phyloP scores from a whole-genome alignment of 2,329 filamentous ascomycete genomes.

The Exophiala dermatitidis region DNA sequence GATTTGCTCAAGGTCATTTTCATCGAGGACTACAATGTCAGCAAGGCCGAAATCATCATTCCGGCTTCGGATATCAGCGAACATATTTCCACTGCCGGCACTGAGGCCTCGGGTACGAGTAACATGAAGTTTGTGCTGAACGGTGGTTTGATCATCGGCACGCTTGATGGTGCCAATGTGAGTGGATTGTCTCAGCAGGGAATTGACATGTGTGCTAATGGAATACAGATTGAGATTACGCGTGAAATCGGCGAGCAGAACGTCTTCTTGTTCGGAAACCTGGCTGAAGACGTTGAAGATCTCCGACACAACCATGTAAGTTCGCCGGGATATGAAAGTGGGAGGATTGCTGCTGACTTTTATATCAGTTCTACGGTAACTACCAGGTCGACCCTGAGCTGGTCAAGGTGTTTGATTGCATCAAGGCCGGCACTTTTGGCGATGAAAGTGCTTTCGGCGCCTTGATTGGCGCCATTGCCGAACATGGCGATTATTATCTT shows the following conservation, averaged over 20 bases:
- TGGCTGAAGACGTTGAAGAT: conserved; percentile 93
- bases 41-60: conserved; percentile 94
- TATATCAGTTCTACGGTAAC: conserved; percentile 57
- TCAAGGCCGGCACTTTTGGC: conserved; percentile 74
- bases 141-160: conserved; percentile 93
- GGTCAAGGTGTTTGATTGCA: conserved; percentile 72
- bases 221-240: conserved; percentile 77
- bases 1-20: conserved; percentile 96
- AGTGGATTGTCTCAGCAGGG: background rate
- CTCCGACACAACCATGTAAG: conserved; percentile 69
- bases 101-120: conserved; percentile 78
- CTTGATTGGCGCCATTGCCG: conserved; percentile 73
- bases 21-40: conserved; percentile 97
- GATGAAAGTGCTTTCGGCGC: conserved; percentile 70
- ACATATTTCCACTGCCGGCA: conserved; percentile 96
- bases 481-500: conserved; percentile 95
- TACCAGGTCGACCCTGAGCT: conserved; percentile 73
- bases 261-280: conserved; percentile 96
- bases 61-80: conserved; percentile 95
- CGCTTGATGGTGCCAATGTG: conserved; percentile 85
- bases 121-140: conserved; percentile 99
- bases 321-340: background rate
- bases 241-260: conserved; percentile 94
- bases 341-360: background rate
- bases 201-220: background rate